Percentiles rank a stretch among this genome's conserved stretches.
These are phyloP conservation scores for Beta vulgaris DNA, from an alignment of 148 eudicot genomes.

Conservation along the genomic window DNA sequence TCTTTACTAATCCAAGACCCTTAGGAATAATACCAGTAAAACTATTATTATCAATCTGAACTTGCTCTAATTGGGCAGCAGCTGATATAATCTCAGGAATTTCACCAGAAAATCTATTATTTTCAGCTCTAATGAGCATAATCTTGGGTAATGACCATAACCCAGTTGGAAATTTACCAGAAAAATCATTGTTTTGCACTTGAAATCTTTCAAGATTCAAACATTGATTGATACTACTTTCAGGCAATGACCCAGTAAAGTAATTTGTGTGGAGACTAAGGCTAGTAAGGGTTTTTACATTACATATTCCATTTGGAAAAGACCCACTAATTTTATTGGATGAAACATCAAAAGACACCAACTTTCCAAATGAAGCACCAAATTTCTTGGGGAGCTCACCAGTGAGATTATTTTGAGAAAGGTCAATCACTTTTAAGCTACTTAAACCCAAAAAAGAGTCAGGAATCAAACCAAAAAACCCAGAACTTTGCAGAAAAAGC, in stretches of 20 bases:
- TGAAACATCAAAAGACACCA: conserved; percentile 81
- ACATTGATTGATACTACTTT: conserved; percentile 43
- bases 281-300: conserved; percentile 37
- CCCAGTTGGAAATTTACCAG: conserved; percentile 64
- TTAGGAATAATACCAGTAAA: conserved; percentile 61
- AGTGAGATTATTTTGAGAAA: conserved; percentile 81
- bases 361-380: conserved; percentile 45
- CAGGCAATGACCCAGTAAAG: conserved; percentile 60
- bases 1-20: conserved; percentile 66
- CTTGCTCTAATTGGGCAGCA: conserved; percentile 74
- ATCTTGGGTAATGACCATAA: conserved; percentile 83
- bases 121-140: conserved; percentile 78
- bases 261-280: conserved; percentile 63
- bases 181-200: conserved; percentile 74
- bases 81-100: conserved; percentile 59
- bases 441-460: conserved; percentile 47
- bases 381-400: conserved; percentile 53
- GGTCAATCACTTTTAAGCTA: conserved; percentile 54
- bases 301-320: conserved; percentile 60
- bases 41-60: conserved; percentile 92
- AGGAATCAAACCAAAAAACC: conserved; percentile 68
- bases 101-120: conserved; percentile 68
- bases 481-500: conserved; percentile 64
- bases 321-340: conserved; percentile 65
- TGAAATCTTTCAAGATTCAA: conserved; percentile 68